Evolutionary conservation across 169 alveolate species (phyloP), one percentile per base, ranked within the genome.

Genomic region (Blepharisma undulans): DNA sequence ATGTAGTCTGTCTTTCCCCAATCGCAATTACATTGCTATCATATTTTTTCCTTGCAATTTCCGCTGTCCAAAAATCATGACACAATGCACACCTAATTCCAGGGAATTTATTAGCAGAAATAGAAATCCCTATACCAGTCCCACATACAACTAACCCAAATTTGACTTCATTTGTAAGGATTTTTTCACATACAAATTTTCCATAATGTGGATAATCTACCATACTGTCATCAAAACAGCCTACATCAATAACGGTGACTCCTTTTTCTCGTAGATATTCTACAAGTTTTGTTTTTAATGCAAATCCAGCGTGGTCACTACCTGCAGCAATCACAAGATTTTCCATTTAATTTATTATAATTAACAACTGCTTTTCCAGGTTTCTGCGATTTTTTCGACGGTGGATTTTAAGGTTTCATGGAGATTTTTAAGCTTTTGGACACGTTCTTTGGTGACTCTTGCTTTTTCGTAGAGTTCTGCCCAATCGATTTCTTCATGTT

Each of bases 51-150:
- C 92, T 77, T 21, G 94, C 77, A 76, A 76, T 78, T 81, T 61
- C 59, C 27, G 96, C 96, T 74, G 94, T 88, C 92, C 91, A 87
- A 81, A 90, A 79, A 90, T 94, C 96, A 76, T 93, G 94, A 33
- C 91, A 84, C 10, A 93, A 89, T 1, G 94, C 97, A 91, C 96
- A 93, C 25, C 95, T 87, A n/a, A 93, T 90, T 22, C 97, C 97
- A 85, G 92, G 91, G 7, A 91, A 34, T 89, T 95, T 95, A 88
- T 95, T 95, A 66, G 95, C 94, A 32, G 93, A 85, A 8, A 95
- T 92, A 1, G 96, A 93, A 34, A 95, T 92, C 61, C 97, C 97
- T 12, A 95, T 89, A n/a, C 97, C 97, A 36, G 92, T 89, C 34
- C 96, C 97, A 79, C 97, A 95, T n/a, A 91, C 80, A 7, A 93